A percentile compares a stretch with the other conserved stretches of the same genome.
These are phyloP conservation scores for Pelargonium citronellum DNA, from an alignment of 441 rosid genomes.

Conservation along the genomic window DNA sequence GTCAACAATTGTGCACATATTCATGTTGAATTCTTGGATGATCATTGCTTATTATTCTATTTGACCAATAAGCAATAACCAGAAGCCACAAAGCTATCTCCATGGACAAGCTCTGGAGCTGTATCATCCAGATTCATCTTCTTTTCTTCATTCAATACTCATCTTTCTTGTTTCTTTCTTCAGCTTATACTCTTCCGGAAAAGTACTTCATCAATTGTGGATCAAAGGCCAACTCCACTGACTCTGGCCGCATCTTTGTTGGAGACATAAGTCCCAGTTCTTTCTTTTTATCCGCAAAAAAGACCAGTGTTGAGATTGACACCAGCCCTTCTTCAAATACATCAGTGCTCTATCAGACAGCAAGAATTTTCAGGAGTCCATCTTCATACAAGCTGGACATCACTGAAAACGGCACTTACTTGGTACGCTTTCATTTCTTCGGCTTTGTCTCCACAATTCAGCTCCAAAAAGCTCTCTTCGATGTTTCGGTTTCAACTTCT, in stretches of 20 bases:
- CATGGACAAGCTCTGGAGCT: conserved; percentile 21
- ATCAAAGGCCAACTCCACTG: conserved; percentile 16
- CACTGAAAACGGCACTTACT: conserved; percentile 63
- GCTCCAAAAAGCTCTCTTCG: conserved; percentile 43
- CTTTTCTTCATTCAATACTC: conserved; percentile 24
- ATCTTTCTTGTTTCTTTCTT: conserved; percentile 19
- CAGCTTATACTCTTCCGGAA: conserved; percentile 20
- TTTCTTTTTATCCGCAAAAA: conserved; percentile 13
- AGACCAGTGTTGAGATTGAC: neutral
- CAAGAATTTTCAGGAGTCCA: conserved; percentile 60
- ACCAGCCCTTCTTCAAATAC: neutral
- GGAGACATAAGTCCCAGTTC: conserved; percentile 24
- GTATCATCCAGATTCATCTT: neutral
- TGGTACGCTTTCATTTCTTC: conserved; percentile 86
- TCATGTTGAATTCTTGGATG: too few species aligned
- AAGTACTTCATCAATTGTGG: conserved; percentile 44
- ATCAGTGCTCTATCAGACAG: conserved; percentile 19
- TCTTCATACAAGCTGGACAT: conserved; percentile 69
- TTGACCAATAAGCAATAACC: too few species aligned
- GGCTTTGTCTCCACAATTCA: conserved; percentile 46
- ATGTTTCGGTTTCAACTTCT: conserved; percentile 45
- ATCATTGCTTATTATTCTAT: too few species aligned
- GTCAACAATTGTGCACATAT: too few species aligned
- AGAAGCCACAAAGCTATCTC: neutral
- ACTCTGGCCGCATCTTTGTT: conserved; percentile 20